phyloP scores from a whole-genome alignment of 2,329 filamentous ascomycete genomes.

The Penicillium nordicum region DNA sequence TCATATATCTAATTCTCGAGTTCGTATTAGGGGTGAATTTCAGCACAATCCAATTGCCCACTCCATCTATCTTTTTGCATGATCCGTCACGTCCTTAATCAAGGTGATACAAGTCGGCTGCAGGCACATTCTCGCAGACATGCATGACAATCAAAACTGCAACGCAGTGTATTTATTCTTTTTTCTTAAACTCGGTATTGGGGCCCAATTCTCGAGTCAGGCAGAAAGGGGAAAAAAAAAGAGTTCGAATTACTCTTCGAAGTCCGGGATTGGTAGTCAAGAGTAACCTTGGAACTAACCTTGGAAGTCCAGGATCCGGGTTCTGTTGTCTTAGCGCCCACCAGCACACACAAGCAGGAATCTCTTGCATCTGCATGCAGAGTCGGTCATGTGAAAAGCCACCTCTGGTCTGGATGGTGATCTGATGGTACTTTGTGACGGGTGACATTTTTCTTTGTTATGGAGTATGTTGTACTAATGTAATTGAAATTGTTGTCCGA shows the following conservation, averaged over 20 bases:
- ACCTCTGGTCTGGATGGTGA: conserved; percentile 9
- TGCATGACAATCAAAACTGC: background rate
- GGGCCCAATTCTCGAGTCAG: conserved; percentile 12
- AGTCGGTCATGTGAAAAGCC: conserved; percentile 33
- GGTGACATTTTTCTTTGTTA: background rate
- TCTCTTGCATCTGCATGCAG: conserved; percentile 37
- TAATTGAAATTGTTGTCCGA: background rate
- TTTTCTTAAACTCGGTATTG: background rate
- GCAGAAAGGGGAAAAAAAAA: conserved; percentile 2
- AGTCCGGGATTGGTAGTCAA: conserved; percentile 3
- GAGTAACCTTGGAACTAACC: background rate
- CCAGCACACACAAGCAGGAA: conserved; percentile 20
- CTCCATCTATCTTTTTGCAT: background rate
- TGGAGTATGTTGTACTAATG: background rate
- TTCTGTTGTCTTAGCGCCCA: conserved; percentile 6
- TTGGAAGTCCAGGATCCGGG: background rate
- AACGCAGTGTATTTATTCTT: background rate
- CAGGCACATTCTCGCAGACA: background rate
- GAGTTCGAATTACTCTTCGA: background rate
- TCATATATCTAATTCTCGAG: background rate
- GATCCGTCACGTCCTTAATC: background rate
- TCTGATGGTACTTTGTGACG: background rate
- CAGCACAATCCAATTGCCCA: background rate
- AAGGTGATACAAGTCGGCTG: conserved; percentile 1
- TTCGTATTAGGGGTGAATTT: background rate